Evolutionary conservation across 371 early-diverging fungal species (phyloP), one percentile per base, ranked within the genome.

Genomic region (Catenaria anguillulae): DNA sequence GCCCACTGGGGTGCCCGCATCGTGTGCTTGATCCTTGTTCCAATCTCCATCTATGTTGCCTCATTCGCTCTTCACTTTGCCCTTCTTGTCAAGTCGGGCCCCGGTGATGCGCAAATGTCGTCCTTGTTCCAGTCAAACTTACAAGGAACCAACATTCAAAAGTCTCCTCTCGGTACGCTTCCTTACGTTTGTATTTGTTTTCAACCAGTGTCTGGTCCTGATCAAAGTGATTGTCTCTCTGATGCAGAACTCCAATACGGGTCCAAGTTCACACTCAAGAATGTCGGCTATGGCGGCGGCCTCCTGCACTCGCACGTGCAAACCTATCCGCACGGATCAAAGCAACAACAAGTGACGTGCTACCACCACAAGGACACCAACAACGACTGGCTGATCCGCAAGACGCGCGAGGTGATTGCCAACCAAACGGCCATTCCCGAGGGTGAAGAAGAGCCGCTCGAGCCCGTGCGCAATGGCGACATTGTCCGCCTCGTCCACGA

Each of bases 61-160:
- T 76, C 84, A 35, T 99, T 98, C 73, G 76, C 72, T 46, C 62
- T 96, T 8, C 99, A 99, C 73, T 99, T 99, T 71, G 73, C 78
- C 40, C 78, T 99, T 48, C 79, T 98, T 33, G 86, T 82, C 67
- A 80, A 79, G 59, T 85, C 85, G 64, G 97, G 98, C 1, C 73
- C 88, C 15, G 99, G 99, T 24, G 99, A 99, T 75, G 92, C 92
- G 13, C 91, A 92, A 63, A 99, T 99, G 99, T 90, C 92, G 70
- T 93, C 94, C 10, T 73, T 96, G 23, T 99, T 99, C 77, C 99
- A 99, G 70, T 89, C 96, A 2, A 79, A 83, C 6, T 77, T 99
- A n/a, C 66, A 77, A 37, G 97, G 96, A 21, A 96, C 81, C 71
- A 75, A 77, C 34, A 83, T 97, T 58, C 68, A 72, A 35, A 67